Percentiles rank a stretch among this genome's conserved stretches.
phyloP scores from a whole-genome alignment of 306 rosid species.

The Cucurbita maxima region DNA sequence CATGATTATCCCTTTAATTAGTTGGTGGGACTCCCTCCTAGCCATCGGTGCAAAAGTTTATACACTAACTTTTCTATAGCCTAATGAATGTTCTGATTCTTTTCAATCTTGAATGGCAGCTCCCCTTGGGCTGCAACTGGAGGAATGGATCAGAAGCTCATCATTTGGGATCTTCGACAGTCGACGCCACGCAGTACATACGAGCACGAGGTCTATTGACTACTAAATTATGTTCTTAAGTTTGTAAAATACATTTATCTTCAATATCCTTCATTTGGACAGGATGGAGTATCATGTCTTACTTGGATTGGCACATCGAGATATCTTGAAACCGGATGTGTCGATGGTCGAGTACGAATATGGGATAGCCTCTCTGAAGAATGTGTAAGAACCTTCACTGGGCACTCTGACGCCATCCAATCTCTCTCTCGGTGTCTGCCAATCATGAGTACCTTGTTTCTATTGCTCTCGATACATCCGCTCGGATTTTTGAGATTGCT shows the following conservation, averaged over 20 bases:
- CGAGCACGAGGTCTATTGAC: conserved; percentile 62
- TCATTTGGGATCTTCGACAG: conserved; percentile 74
- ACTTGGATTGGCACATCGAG: conserved; percentile 55
- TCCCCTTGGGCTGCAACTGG: conserved; percentile 73
- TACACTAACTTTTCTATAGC: not conserved
- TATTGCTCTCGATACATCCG: conserved; percentile 56
- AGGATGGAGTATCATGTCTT: conserved; percentile 77
- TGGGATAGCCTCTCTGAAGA: conserved; percentile 82
- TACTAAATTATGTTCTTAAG: not conserved
- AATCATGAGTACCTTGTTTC: conserved; percentile 53
- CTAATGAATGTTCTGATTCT: not conserved
- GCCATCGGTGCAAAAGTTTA: not conserved
- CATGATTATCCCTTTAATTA: too few species aligned
- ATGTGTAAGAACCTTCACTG: conserved; percentile 49
- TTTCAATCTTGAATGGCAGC: conserved; percentile 24
- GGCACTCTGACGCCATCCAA: conserved; percentile 51
- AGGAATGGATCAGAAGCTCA: conserved; percentile 57
- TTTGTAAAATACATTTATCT: not conserved
- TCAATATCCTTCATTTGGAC: conserved; percentile 5
- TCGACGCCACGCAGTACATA: conserved; percentile 44
- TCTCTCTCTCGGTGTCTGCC: conserved; percentile 49
- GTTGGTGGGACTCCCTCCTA: too few species aligned
- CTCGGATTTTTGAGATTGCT: conserved; percentile 64
- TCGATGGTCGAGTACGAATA: conserved; percentile 55
- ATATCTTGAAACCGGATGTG: conserved; percentile 58